Evolutionary conservation across 208 protist species (phyloP), one percentile per base, ranked within the genome.

Genomic region (Acanthamoeba quina): DNA sequence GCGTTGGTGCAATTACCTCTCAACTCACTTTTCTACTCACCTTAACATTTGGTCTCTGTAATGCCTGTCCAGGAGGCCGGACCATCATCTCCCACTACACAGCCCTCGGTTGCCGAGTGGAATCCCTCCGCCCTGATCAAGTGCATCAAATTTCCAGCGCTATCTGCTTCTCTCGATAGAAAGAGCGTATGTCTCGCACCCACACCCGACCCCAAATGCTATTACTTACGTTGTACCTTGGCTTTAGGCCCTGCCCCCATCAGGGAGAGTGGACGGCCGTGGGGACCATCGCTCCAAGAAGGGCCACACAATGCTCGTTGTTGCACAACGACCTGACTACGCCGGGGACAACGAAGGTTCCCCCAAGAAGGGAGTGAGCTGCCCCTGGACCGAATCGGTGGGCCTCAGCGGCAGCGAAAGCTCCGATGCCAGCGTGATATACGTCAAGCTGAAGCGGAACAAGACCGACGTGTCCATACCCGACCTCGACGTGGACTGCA

Each of bases 41-140:
- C 78, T 60, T 24, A 1, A 49, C 1, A 24, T 10, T 49, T 80
- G 21, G 29, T 9, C 24, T 64, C 0, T 64, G 0, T 15, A 2
- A 19, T 64, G 58, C 0, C 6, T 56, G 44, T 26, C 0, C 54
- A 60, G 54, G 60, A 60, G 5, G 19, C 83, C 26, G 56, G 5
- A 0, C 47, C 86, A 21, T 26, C 62, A 56, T 76, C 66, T 74
- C 66, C 86, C 86, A 92, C 58, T 26, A 58, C 86, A 49, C 31
- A 74, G 13, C 44, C 86, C n/a, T 89, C 90, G 15, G 31, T 26
- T 0, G 21, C 52, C 29, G 90, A 62, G 21, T 93, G 90, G 90
- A 93, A 93, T 66, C 90, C 90, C 34, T 41, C 90, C 31, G 90
- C 72, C n/a, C 37, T 93, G 49, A 68, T 93, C 90, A 93, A 93